Evolutionary conservation across 257 asterid species (phyloP), one percentile per base, ranked within the genome.

Genomic region (Pogostemon cablin): DNA sequence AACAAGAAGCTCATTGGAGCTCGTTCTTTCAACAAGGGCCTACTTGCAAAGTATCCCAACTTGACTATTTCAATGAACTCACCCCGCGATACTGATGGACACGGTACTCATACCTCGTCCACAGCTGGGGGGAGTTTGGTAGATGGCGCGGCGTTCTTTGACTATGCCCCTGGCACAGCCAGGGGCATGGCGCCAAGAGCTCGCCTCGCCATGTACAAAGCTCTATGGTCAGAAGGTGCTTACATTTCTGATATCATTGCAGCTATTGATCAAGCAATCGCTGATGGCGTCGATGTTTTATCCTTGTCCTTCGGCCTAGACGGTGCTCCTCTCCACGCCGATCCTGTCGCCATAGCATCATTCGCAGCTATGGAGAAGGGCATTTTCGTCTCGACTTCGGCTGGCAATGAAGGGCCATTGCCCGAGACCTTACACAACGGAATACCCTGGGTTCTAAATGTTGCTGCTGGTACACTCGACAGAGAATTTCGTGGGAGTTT

Each of bases 1-100:
- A 92, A 92, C 84, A 84, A 79, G 65, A 92, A 92, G 48, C 82
- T 92, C 11, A 84, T 91, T 9, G 96, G 97, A 11, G 95, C 97
- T 0, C 80, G 91, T 0, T 86, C 42, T 65, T 91, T 91, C 86
- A 81, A 80, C 77, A 84, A 77, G 64, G 92, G 95, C 10, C 75
- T 90, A 41, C 73, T 83, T 1, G 88, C 97, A 0, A 85, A 65
- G 38, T 60, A 50, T 32, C 96, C 87, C 2, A 83, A 82, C 69
- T 34, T 85, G 57, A 86, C 87, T 9, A 80, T 86, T 9, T 56
- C 89, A 0, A 85, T 88, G 90, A 82, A 88, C 42, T 86, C 91
- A 0, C 56, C 89, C 0, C 90, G 93, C 0, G 96, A 90, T 57
- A 81, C 86, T 0, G 85, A 87, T 0, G 96, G 96, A 7, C 96